Percentiles rank a stretch among this genome's conserved stretches.
Evolutionary conservation across 257 asterid genomes (phyloP).

Genomic region (Solanum ossicruentum): DNA sequence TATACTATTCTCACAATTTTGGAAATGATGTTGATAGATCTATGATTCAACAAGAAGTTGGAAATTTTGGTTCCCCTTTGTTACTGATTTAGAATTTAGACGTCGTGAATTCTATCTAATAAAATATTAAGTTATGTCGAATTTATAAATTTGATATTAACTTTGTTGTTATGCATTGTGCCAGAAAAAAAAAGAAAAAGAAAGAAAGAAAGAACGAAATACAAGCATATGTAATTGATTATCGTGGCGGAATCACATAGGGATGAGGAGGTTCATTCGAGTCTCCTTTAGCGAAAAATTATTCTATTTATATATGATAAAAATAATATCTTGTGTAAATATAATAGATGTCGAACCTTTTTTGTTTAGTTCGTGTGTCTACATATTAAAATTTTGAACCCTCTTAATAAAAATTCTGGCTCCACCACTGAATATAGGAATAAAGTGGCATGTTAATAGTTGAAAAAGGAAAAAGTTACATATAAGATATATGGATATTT

Average conservation of each 20-base stretch:
- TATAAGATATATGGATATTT: background rate
- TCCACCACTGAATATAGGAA: background rate
- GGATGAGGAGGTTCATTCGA: too few relatives aligned
- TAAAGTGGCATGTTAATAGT: background rate
- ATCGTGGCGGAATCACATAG: too few relatives aligned
- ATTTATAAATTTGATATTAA: background rate
- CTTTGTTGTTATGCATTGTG: background rate
- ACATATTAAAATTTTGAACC: too few relatives aligned
- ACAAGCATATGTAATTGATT: background rate
- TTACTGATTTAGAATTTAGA: background rate
- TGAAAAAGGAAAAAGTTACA: background rate
- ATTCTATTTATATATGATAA: too few relatives aligned
- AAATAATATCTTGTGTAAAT: too few relatives aligned
- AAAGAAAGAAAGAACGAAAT: too few relatives aligned
- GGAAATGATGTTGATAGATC: background rate
- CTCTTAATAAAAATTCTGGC: too few relatives aligned
- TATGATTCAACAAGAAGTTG: background rate
- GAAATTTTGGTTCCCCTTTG: background rate
- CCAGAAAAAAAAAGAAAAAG: background rate
- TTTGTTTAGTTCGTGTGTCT: too few relatives aligned
- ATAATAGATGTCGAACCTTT: too few relatives aligned
- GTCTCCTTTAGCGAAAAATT: too few relatives aligned
- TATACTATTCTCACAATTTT: conserved; percentile 4
- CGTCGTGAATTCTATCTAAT: rapidly evolving
- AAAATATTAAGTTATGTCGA: background rate